phyloP scores from a whole-genome alignment of 2,329 filamentous ascomycete genomes.

The Trichoderma hamatum region DNA sequence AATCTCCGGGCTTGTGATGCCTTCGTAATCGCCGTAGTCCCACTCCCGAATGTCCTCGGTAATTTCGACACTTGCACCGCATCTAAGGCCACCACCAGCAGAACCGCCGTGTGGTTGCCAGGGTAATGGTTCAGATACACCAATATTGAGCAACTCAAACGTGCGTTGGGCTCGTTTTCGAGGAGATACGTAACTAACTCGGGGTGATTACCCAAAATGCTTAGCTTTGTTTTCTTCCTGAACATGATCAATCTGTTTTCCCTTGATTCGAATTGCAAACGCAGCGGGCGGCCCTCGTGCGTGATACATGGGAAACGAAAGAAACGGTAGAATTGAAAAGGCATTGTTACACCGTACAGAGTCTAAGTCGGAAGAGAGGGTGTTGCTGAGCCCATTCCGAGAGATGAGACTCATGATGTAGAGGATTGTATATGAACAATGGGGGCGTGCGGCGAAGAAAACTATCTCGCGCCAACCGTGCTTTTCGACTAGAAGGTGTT shows the following conservation, averaged over 20 bases:
- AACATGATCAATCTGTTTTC: not conserved
- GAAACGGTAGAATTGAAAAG: not conserved
- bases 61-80: conserved; percentile 64
- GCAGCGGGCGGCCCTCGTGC: not conserved
- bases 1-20: conserved; percentile 73
- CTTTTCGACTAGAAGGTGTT: not conserved
- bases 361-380: not conserved
- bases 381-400: not conserved
- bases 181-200: conserved; percentile 76
- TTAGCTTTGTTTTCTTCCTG: not conserved
- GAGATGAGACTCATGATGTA: not conserved
- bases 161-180: conserved; percentile 82
- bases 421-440: not conserved
- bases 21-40: conserved; percentile 89
- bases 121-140: conserved; percentile 67
- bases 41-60: conserved; percentile 78
- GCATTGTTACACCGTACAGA: not conserved
- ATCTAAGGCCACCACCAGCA: conserved; percentile 48
- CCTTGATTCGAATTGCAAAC: not conserved
- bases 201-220: not conserved
- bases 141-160: conserved; percentile 83
- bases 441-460: not conserved
- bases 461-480: not conserved
- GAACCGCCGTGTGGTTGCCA: conserved; percentile 61
- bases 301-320: not conserved